These are phyloP conservation scores for Metschnikowia similis DNA, from an alignment of 805 yeast genomes.

Conservation along the genomic window DNA sequence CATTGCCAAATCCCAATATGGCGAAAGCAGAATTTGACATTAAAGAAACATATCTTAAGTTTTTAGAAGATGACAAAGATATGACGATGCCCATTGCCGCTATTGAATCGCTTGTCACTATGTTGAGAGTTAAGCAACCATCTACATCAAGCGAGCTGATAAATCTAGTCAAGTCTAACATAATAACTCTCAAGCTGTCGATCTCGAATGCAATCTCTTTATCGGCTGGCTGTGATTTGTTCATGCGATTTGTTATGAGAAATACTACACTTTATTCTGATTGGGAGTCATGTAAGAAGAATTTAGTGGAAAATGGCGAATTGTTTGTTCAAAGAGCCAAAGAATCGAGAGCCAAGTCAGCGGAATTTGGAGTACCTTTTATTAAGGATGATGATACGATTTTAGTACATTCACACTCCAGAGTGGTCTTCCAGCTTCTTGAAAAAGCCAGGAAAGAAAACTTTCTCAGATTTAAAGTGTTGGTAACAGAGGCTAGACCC, in stretches of 20 bases:
- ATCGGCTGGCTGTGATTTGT: conserved; percentile 96
- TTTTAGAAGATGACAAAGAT: conserved; percentile 85
- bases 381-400: conserved; percentile 90
- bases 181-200: conserved; percentile 64
- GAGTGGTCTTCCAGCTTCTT: conserved; percentile 80
- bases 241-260: conserved; percentile 87
- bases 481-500: conserved; percentile 91
- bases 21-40: conserved; percentile 56
- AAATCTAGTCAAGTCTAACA: conserved; percentile 72
- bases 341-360: conserved; percentile 81
- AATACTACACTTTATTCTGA: conserved; percentile 84
- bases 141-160: conserved; percentile 91
- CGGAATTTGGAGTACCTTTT: conserved; percentile 81
- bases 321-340: conserved; percentile 88
- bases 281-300: conserved; percentile 90
- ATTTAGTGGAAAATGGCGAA: conserved; percentile 90
- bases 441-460: conserved; percentile 69
- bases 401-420: conserved; percentile 84
- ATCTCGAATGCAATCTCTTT: conserved; percentile 90
- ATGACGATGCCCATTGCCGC: conserved; percentile 99
- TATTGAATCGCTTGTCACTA: conserved; percentile 85
- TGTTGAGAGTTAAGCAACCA: conserved; percentile 79
- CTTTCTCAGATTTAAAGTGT: conserved; percentile 78
- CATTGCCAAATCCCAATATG: conserved; percentile 1
- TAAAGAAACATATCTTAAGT: conserved; percentile 71